These are phyloP conservation scores for Curvularia sp. DNA, from an alignment of 2,329 filamentous ascomycete species.

Conservation along the genomic window DNA sequence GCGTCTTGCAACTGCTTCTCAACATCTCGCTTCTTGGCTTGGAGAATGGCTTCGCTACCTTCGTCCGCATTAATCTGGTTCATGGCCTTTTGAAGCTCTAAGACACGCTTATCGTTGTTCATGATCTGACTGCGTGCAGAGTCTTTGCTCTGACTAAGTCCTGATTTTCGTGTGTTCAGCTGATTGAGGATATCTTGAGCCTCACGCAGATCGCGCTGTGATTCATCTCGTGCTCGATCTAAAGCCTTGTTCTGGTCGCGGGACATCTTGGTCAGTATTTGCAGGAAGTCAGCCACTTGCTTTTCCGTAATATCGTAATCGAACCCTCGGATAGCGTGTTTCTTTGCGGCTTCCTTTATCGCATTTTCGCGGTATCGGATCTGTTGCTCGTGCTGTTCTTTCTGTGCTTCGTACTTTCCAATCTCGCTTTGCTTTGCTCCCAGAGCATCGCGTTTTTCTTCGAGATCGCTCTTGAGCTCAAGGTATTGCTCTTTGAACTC, in stretches of 20 bases:
- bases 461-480: conserved; percentile 64
- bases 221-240: conserved; percentile 75
- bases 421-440: conserved; percentile 65
- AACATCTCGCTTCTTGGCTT: conserved; percentile 75
- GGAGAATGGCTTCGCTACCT: conserved; percentile 78
- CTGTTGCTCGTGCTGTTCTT: conserved; percentile 84
- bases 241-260: conserved; percentile 81
- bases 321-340: conserved; percentile 82
- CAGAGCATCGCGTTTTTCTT: conserved; percentile 53
- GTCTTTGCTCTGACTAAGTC: conserved; percentile 75
- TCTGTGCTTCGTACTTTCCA: conserved; percentile 84
- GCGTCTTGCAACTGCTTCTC: conserved; percentile 67
- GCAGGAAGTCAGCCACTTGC: conserved; percentile 78
- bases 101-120: conserved; percentile 74
- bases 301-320: conserved; percentile 78
- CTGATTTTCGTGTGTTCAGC: conserved; percentile 76
- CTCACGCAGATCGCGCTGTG: conserved; percentile 74
- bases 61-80: conserved; percentile 84
- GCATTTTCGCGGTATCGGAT: conserved; percentile 73
- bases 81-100: conserved; percentile 70
- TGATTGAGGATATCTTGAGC: conserved; percentile 76
- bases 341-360: conserved; percentile 77
- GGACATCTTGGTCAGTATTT: conserved; percentile 75
- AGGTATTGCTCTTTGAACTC: conserved; percentile 69
- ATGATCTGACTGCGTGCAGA: conserved; percentile 75